Evolutionary conservation across 2,329 filamentous ascomycete species (phyloP), one percentile per base, ranked within the genome.

Genomic region (Shiraia sp.): DNA sequence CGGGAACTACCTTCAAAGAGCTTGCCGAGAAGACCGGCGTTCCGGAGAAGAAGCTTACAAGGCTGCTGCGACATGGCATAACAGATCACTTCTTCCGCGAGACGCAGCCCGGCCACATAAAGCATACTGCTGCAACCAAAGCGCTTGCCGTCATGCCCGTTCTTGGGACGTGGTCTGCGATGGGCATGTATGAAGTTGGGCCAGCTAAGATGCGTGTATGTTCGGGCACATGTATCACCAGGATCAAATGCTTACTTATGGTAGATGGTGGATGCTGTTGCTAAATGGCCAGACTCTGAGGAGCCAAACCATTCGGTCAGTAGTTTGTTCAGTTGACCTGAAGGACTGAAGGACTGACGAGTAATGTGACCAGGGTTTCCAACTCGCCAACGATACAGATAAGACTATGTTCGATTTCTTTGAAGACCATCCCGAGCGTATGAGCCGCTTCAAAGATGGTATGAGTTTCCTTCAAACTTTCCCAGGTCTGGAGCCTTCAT

Each of bases 51-150:
- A 37, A 42, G 26, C 32, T 47, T 17, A 36, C 38, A 22, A 38
- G 47, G 24, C 22, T 51, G 25, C 32, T 51, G 16, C 31, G 47
- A 29, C 38, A 36, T 37, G 43, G 34, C 26, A 47, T 51, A 25
- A 40, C 44, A 17, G 28, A 47, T 32, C 47, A 40, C 38, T 26
- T 51, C 31, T 51, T 51, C 34, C 27, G 39, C 23, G 47, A 51
- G 41, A 35, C 44, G 32, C 36, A 42, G 37, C 44, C 36, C 14
- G 44, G 44, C 27, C 28, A 36, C 15, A 39, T 51, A 33, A 36
- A 32, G 17, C 47, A 51, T 37, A 45, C 47, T 16, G 37, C 19
- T 28, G 47, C 47, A 24, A 37, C 47, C 17, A 46, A 37, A 33
- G 35, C 31, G 17, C 40, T 51, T 35, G 39, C 33, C 26, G 33